Evolutionary conservation across 805 yeast species (phyloP), one percentile per base, ranked within the genome.

Genomic region (Candida koratica): DNA sequence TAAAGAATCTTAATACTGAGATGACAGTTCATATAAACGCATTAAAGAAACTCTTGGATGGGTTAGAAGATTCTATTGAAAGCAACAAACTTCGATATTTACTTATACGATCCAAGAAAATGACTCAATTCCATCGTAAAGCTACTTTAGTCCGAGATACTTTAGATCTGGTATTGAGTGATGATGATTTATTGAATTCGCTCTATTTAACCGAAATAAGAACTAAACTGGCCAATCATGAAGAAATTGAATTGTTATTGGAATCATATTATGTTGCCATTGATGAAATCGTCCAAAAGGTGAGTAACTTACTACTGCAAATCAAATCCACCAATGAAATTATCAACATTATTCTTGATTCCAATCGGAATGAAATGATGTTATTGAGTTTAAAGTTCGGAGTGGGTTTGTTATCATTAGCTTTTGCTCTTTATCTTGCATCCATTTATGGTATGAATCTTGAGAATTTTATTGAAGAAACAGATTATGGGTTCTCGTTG

Each of bases 401-500:
- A 34, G 79, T 87, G 17, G 93, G 95, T 0, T 69, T 94, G 38
- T 63, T 93, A 23, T 81, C 95, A 3, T 65, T 89, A 51, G 95
- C 95, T 2, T 75, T 81, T 11, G 82, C 93, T 1, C 64, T 94
- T 30, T 85, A 84, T 46, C 55, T 86, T 11, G 93, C 95, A 2
- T 83, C 96, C 0, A 64, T 87, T 8, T 93, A 89, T 58, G 99
- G 99, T 23, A 93, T 93, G 98, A 93, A 93, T 59, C 65, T 84
- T 49, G 81, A 81, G 44, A 84, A 84, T 49, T 84, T 79, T 50
- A 76, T 84, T 4, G 94, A 84, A 54, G 95, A 88, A 38, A 64
- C 79, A 1, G 72, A 74, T 37, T 70, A 72, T 44, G 96, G 96
- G 20, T 84, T 87, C 53, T 66, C 62, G 41, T 28, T 49, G 5